Conservation (phyloP, 2,329 filamentous ascomycete genomes). For the Monosporascus sp. region DNA sequence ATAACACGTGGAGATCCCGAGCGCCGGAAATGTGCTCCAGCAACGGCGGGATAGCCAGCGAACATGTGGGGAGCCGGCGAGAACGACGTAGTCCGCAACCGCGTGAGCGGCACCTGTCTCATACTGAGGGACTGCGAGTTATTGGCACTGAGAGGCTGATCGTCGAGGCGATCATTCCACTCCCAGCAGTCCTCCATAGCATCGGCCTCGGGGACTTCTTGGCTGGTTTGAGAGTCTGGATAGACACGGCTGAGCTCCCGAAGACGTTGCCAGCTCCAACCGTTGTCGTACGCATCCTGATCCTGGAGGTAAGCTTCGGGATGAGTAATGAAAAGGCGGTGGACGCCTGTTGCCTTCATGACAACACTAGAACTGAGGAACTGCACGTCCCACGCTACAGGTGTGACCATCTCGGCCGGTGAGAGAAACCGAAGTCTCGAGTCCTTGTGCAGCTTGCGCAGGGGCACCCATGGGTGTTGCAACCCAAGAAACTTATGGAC, state of each 20-base stretch:
- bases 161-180: conserved; percentile 61
- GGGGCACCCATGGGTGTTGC: conserved; percentile 64
- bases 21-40: conserved; percentile 33
- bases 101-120: conserved; percentile 34
- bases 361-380: conserved; percentile 67
- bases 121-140: conserved; percentile 35
- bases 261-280: conserved; percentile 68
- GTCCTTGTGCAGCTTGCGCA: conserved; percentile 71
- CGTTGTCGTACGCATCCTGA: conserved; percentile 41
- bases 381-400: conserved; percentile 63
- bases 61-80: conserved; percentile 32
- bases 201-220: conserved; percentile 54
- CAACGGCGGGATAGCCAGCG: conserved; percentile 3
- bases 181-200: conserved; percentile 62
- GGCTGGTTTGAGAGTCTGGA: conserved; percentile 37
- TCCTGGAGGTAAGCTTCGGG: conserved; percentile 70
- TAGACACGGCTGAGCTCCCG: conserved; percentile 56
- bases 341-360: conserved; percentile 61
- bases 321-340: conserved; percentile 70
- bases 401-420: conserved; percentile 67
- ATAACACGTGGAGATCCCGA: not conserved
- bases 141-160: conserved; percentile 37
- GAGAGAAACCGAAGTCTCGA: conserved; percentile 65
- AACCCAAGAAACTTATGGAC: conserved; percentile 52
- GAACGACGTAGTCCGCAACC: conserved; percentile 32